Evolutionary conservation across 345 rosid genomes (phyloP), one percentile per base, ranked within the genome.

Genomic region (Eucalyptus globulus): DNA sequence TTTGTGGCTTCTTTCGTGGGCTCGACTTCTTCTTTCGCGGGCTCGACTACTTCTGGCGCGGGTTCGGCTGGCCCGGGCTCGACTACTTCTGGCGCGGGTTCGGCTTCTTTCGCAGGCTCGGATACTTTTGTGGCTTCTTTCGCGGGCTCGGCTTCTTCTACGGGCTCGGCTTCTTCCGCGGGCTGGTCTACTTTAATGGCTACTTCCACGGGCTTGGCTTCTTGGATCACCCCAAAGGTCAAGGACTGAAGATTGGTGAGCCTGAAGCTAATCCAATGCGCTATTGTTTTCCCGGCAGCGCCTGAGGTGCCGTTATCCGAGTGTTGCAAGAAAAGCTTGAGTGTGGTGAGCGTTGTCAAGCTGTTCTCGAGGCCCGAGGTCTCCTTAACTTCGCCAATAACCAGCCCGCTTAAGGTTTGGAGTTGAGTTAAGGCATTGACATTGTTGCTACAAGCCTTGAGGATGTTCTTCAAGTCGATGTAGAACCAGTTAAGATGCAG

Each of bases 261-360:
- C 43, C 44, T 5, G 24, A 17, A 69, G 44, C 80, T 69, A 69
- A 69, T 69, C 80, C 24, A 16, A 69, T 69, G 4, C 13, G 44
- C 80, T 34, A 34, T 0, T 16, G 11, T 0, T 16, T 69, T 9
- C 5, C 43, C 80, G 5, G 80, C 44, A 3, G 43, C 0, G 5
- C 76, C 76, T 14, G 21, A 24, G 7, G 21, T 1, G 81, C 13
- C 7, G 3, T 1, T 0, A 7, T 4, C 1, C 2, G 19, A 62
- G 3, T 0, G 34, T n/a, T 15, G 76, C 40, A 67, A 15, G 76
- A 8, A 67, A 56, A 88, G 53, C 58, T 49, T 51, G 0, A 88
- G 51, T 14, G 16, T 45, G 45, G 60, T 15, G 2, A 88, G n/a
- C 13, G 49, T 50, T 8, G 31, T 88, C 62, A 49, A n/a, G 11